These are phyloP conservation scores for Hypoxylon sp. DNA, from an alignment of 2,329 filamentous ascomycete genomes.

Conservation along the genomic window DNA sequence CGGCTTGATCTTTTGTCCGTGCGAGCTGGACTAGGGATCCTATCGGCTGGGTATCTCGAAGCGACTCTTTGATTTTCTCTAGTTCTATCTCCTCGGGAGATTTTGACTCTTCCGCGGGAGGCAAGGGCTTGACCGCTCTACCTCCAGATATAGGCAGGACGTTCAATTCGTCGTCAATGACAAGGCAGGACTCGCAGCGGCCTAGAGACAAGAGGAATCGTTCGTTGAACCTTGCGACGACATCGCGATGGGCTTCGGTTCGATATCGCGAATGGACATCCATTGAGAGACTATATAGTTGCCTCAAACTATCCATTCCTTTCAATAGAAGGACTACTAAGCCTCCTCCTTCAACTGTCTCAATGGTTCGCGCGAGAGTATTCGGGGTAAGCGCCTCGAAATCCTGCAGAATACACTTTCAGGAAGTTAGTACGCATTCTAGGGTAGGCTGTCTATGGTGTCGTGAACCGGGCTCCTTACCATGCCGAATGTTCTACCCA, in stretches of 20 bases:
- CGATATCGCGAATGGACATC: conserved; percentile 96
- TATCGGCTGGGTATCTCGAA: conserved; percentile 87
- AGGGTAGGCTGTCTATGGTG: neutral
- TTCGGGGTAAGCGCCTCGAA: conserved; percentile 99
- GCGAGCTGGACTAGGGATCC: conserved; percentile 87
- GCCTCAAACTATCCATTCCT: conserved; percentile 96
- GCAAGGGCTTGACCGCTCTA: conserved; percentile 86
- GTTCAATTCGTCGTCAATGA: conserved; percentile 97
- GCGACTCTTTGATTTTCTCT: conserved; percentile 85
- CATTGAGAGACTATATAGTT: conserved; percentile 97
- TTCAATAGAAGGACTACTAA: conserved; percentile 91
- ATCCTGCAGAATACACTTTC: conserved; percentile 89
- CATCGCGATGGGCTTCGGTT: conserved; percentile 95
- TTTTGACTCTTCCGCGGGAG: conserved; percentile 80
- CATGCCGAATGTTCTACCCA: conserved; percentile 98
- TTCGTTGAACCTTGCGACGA: conserved; percentile 97
- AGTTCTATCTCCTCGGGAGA: conserved; percentile 81
- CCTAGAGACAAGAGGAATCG: conserved; percentile 95
- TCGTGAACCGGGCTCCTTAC: conserved; percentile 20
- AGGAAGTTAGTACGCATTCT: conserved; percentile 15
- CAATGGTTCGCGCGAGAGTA: conserved; percentile 90
- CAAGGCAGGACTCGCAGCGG: conserved; percentile 93
- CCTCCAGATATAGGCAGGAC: conserved; percentile 96
- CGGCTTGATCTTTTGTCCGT: conserved; percentile 93
- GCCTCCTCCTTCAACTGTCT: conserved; percentile 97